phyloP scores from a whole-genome alignment of 257 asterid species.

The Petrea volubilis region DNA sequence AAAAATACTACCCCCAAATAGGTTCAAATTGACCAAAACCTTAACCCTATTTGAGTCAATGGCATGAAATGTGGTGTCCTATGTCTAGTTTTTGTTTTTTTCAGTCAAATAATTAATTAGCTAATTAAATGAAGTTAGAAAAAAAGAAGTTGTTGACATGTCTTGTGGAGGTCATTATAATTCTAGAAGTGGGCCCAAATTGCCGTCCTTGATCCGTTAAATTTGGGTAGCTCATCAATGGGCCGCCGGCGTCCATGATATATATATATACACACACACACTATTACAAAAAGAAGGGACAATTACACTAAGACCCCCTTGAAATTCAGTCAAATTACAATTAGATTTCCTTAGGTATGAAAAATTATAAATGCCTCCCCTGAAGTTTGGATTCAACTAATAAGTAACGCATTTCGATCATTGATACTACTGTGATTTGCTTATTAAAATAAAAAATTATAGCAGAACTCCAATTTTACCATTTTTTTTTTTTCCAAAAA shows the following conservation, averaged over 20 bases:
- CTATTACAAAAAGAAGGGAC: no score
- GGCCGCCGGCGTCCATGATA: conserved; percentile 17
- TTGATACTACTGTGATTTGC: no score
- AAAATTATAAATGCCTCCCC: no score
- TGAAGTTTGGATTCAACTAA: no score
- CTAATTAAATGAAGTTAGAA: not conserved
- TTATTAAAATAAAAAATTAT: no score
- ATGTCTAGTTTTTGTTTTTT: conserved; percentile 14
- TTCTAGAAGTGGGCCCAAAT: conserved; percentile 21
- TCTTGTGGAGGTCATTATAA: conserved; percentile 2
- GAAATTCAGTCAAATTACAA: no score
- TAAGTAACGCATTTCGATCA: no score
- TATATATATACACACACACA: no score
- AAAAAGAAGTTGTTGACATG: not conserved
- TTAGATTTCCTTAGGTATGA: no score
- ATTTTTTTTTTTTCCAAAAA: no score
- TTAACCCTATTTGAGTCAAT: not conserved
- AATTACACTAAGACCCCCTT: no score
- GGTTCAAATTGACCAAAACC: not conserved
- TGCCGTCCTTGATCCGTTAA: conserved; percentile 1
- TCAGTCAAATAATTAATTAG: not conserved
- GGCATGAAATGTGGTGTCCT: conserved; percentile 13
- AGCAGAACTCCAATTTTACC: no score
- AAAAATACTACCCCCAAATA: not conserved
- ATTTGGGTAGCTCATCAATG: not conserved